A percentile compares a stretch with the other conserved stretches of the same genome.
Evolutionary conservation across 345 rosid genomes (phyloP).

Genomic region (Abelmoschus esculentus): DNA sequence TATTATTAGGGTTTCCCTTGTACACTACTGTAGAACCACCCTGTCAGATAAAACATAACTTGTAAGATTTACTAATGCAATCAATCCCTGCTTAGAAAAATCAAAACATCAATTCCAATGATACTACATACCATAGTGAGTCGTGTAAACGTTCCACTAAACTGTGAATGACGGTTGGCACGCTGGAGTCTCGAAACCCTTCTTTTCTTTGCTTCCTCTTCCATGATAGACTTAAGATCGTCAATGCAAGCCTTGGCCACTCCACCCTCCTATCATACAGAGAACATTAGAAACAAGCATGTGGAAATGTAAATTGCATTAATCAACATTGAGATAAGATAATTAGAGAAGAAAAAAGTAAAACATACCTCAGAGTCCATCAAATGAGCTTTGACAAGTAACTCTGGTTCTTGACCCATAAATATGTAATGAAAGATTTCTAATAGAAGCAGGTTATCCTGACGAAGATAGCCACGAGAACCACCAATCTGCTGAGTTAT

Average conservation of each 20-base stretch:
- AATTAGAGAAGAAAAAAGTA: constrained; percentile 7
- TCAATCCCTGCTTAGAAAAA: constrained; percentile 1
- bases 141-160: constrained; percentile 82
- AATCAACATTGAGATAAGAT: constrained; percentile 10
- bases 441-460: constrained; percentile 74
- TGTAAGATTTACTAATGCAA: constrained; percentile 2
- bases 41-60: constrained; percentile 29
- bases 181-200: constrained; percentile 46
- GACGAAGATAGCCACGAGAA: constrained; percentile 46
- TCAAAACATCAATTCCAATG: background rate
- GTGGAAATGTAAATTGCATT: background rate
- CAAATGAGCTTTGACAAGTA: constrained; percentile 44
- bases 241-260: constrained; percentile 43
- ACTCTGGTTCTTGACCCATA: constrained; percentile 67
- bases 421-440: constrained; percentile 71
- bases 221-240: constrained; percentile 64
- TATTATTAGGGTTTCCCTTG: constrained; percentile 52
- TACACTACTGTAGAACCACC: constrained; percentile 75
- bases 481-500: constrained; percentile 61
- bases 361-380: constrained; percentile 39
- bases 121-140: constrained; percentile 53
- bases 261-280: constrained; percentile 32
- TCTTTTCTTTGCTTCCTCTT: constrained; percentile 57
- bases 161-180: constrained; percentile 58
- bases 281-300: background rate